Evolutionary conservation across 2,329 filamentous ascomycete species (phyloP), one percentile per base, ranked within the genome.

Genomic region (Fusarium armeniacum): DNA sequence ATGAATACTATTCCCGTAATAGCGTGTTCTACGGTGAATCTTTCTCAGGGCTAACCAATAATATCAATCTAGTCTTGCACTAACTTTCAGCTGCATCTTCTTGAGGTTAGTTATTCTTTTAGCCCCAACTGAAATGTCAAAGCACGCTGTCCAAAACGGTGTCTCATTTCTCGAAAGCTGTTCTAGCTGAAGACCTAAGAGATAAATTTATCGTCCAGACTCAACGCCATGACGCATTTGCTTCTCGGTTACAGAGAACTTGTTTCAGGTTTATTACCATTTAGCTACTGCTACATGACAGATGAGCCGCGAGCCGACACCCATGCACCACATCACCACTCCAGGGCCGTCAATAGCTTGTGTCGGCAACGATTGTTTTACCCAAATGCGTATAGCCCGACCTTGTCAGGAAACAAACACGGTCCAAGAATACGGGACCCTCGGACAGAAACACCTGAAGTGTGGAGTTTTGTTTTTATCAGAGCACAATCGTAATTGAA

Each of bases 201-300:
- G 7, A 38, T n/a, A 6, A 28, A 3, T 16, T 28, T 13, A 15
- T 20, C 18, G 12, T 16, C 12, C 16, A 36, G 5, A n/a, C 9
- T 6, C 26, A 28, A 30, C 26, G 22, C 47, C 13, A 28, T 20
- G 22, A 20, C 12, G 33, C 6, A 20, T n/a, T 26, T 11, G 11
- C n/a, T 20, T n/a, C 12, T 13, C 9, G 18, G 24, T 12, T 30
- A 15, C 33, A 12, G 18, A 20, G 20, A 15, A 20, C n/a, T 7
- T 22, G 47, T 51, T 51, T 51, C 47, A 51, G 47, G 47, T 38
- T 51, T 40, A 51, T 51, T 40, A 12, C 18, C 47, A 26, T 5
- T 4, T 3, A 26, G 18, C 18, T 32, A 24, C 9, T 40, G 1
- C 18, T 40, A 22, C 7, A 40, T 11, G 36, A 40, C 5, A 15